These are phyloP conservation scores for Podospora conica DNA, from an alignment of 495 filamentous ascomycete genomes.

Conservation along the genomic window DNA sequence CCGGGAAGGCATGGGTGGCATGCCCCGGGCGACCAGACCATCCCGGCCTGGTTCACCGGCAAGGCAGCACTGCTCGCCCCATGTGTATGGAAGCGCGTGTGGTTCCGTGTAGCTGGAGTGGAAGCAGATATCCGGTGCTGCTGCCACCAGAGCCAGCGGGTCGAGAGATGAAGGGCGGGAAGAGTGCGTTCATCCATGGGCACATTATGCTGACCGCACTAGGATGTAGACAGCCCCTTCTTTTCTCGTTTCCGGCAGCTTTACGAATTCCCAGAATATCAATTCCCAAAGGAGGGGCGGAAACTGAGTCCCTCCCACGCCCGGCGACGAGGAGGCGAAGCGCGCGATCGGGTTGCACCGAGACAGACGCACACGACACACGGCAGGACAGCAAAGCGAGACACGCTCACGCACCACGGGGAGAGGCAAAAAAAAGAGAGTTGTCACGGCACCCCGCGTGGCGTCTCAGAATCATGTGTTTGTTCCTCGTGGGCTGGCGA, in stretches of 20 bases:
- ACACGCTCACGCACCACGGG: not conserved
- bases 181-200: not conserved
- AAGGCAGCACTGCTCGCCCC: not conserved
- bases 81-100: not conserved
- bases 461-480: not conserved
- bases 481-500: not conserved
- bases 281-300: not conserved
- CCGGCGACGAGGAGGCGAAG: not conserved
- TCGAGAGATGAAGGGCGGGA: not conserved
- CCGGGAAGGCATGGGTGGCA: not conserved
- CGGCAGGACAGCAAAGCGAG: not conserved
- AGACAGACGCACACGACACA: not conserved
- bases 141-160: not conserved
- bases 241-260: not conserved
- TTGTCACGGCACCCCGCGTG: not conserved
- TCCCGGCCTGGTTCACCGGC: not conserved
- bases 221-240: not conserved
- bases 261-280: not conserved
- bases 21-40: not conserved
- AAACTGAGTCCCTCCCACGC: not conserved
- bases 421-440: not conserved
- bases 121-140: not conserved
- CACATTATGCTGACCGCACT: too few species aligned
- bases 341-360: not conserved
- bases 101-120: not conserved